phyloP scores from a whole-genome alignment of 768 basidiomycete genomes.

The Pleurotus tuber-regium region DNA sequence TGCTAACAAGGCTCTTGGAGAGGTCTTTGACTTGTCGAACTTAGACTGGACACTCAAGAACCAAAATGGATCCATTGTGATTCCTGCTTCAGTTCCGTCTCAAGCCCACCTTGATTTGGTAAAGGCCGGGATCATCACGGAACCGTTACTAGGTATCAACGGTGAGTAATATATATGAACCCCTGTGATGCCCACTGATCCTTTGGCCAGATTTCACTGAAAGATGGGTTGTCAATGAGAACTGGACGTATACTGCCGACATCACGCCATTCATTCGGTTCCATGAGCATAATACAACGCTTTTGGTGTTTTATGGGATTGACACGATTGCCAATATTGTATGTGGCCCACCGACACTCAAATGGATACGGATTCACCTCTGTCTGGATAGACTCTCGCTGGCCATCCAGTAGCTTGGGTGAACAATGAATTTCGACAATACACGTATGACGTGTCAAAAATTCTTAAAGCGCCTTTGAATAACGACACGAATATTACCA shows the following conservation, averaged over 20 bases:
- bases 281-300: conserved; percentile 17
- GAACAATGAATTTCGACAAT: conserved; percentile 56
- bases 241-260: conserved; percentile 60
- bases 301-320: conserved; percentile 55
- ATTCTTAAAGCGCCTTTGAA: conserved; percentile 30
- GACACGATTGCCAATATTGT: conserved; percentile 59
- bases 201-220: conserved; percentile 43
- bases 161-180: conserved; percentile 27
- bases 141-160: conserved; percentile 52
- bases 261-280: conserved; percentile 40
- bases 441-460: conserved; percentile 48
- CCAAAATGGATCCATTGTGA: conserved; percentile 49
- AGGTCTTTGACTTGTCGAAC: conserved; percentile 40
- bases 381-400: conserved; percentile 39
- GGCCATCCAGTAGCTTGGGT: conserved; percentile 56
- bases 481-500: conserved; percentile 41
- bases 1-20: conserved; percentile 13
- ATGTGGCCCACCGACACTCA: conserved; percentile 14
- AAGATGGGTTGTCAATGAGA: conserved; percentile 54
- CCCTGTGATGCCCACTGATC: not conserved
- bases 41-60: conserved; percentile 54
- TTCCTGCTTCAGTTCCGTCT: conserved; percentile 50
- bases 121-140: conserved; percentile 50
- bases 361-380: not conserved
- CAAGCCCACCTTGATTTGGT: conserved; percentile 54